Evolutionary conservation across 495 filamentous ascomycete genomes (phyloP).

Genomic region (Delitschia confertaspora): DNA sequence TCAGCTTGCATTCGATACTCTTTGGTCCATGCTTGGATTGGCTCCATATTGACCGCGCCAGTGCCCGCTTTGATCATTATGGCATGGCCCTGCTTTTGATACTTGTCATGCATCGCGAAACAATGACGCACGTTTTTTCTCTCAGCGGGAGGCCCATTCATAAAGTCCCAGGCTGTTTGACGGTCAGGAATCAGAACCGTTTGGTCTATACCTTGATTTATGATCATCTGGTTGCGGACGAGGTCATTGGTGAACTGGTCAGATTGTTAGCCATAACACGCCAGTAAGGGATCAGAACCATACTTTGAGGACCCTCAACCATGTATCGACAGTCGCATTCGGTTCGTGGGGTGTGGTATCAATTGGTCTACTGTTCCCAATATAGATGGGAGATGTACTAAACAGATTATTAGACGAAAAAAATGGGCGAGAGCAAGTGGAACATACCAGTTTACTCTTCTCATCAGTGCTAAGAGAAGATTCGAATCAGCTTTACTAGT

Average conservation of each 20-base stretch:
- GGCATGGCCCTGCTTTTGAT: constrained; percentile 46
- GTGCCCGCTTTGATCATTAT: constrained; percentile 29
- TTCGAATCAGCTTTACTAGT: constrained; percentile 60
- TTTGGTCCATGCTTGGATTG: constrained; percentile 43
- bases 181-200: constrained; percentile 64
- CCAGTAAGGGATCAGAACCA: neutral
- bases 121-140: constrained; percentile 66
- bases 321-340: constrained; percentile 60
- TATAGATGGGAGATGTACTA: constrained; percentile 54
- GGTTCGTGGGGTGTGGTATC: constrained; percentile 64
- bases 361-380: constrained; percentile 51
- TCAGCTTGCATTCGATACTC: constrained; percentile 75
- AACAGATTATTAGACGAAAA: constrained; percentile 20
- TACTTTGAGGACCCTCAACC: constrained; percentile 64
- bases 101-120: constrained; percentile 51
- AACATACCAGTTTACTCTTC: constrained; percentile 44
- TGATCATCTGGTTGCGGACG: constrained; percentile 72
- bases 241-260: constrained; percentile 63
- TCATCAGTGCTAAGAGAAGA: constrained; percentile 55
- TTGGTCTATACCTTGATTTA: constrained; percentile 76
- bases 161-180: constrained; percentile 54
- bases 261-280: neutral
- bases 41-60: constrained; percentile 31
- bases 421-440: neutral
- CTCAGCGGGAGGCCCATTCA: constrained; percentile 42